Base-by-base conservation (phyloP, 2,329 filamentous ascomycete genomes). In the Nemania serpens region DNA sequence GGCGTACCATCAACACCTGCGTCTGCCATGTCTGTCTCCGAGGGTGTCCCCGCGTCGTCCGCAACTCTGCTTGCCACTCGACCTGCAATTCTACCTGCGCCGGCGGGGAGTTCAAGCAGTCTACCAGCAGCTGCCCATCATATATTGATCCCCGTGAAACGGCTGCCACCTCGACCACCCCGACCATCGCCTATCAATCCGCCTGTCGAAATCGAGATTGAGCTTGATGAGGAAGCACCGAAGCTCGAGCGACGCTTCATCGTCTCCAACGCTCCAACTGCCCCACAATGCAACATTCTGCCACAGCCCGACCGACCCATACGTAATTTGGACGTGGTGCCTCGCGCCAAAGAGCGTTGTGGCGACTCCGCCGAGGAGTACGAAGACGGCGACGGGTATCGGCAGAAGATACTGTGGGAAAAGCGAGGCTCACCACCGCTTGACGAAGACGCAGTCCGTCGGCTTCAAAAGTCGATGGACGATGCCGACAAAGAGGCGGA, bases 201-300 rank as follows among this genome's bases (percentile, higher is more conserved):
- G 9, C 59, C 49, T n/a, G 46, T 58, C 6, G 29, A 4, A 7
- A 4, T 59, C 18, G 43, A 37, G n/a, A 47, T 55, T 51, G 6
- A 46, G 2, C n/a, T 41, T 7, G 34, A 11, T 12, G 34, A 42
- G 4, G 29, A 6, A 11, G 51, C 51, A 9, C 56, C 59, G 3
- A 55, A 52, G 29, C 51, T 62, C 7, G 17, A 62, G 12, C 11
- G 12, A 3, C 60, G 60, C 5, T 62, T 62, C 47, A 33, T 52
- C 29, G 10, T 62, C 11, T 11, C 42, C 18, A 22, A 20, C 18
- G 5, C 2, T 1, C 46, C 59, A 15, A 46, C 6, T 12, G 20
- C 18, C 1, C 47, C 37, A 3, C 11, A 20, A 12, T 59, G 29
- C 34, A 58, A 48, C 2, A 62, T 62, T 13, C 49, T 18, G 5